A percentile compares a stretch with the other conserved stretches of the same genome.
phyloP scores from a whole-genome alignment of 805 yeast genomes.

The Monosporozyma unispora region DNA sequence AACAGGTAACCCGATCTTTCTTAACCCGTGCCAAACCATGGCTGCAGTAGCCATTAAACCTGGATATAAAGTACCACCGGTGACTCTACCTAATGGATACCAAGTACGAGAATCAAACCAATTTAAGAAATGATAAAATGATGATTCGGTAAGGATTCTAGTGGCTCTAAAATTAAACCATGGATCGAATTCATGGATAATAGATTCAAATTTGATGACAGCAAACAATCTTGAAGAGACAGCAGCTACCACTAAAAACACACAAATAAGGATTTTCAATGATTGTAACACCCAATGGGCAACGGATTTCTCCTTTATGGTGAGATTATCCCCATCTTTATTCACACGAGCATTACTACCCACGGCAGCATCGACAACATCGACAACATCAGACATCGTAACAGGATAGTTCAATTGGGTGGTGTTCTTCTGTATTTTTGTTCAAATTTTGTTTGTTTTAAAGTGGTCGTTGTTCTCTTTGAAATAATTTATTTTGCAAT shows the following conservation, averaged over 20 bases:
- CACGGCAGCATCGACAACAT: not conserved
- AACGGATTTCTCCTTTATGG: not conserved
- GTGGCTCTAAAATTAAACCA: slow-evolving; percentile 97
- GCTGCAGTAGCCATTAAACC: slow-evolving; percentile 98
- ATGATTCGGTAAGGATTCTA: slow-evolving; percentile 74
- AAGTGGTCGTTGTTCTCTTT: not conserved
- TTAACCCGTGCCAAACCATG: slow-evolving; percentile 66
- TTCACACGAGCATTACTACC: not conserved
- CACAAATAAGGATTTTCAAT: slow-evolving; percentile 56
- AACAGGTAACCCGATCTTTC: slow-evolving; percentile 63
- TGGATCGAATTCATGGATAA: slow-evolving; percentile 95
- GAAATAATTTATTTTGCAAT: not conserved
- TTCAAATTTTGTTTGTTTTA: not conserved
- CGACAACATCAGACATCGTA: not conserved
- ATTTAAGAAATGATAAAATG: slow-evolving; percentile 84
- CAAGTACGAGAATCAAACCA: slow-evolving; percentile 99
- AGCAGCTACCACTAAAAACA: slow-evolving; percentile 78
- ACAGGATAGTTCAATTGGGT: not conserved
- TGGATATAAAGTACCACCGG: slow-evolving; percentile 97
- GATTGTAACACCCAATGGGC: slow-evolving; percentile 17
- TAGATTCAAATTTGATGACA: slow-evolving; percentile 91
- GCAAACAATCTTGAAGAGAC: slow-evolving; percentile 86
- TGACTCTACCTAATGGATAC: slow-evolving; percentile 98
- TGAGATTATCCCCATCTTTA: not conserved
- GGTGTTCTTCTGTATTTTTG: not conserved